A percentile compares a stretch with the other conserved stretches of the same genome.
Conservation (phyloP, 2,329 filamentous ascomycete species). For the Rhytidhysteron rufulum region DNA sequence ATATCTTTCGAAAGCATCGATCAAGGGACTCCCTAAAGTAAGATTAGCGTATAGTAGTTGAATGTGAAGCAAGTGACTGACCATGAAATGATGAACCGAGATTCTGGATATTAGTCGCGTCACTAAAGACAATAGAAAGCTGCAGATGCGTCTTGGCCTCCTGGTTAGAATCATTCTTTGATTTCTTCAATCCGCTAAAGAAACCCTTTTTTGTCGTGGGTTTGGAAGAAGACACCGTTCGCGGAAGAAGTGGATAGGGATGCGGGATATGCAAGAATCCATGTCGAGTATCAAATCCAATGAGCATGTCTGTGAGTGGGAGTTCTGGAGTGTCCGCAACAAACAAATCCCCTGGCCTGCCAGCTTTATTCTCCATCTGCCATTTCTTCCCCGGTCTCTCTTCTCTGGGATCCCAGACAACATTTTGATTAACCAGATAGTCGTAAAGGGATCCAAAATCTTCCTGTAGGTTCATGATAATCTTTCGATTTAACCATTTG, state of each 20-base stretch:
- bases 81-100: constrained; percentile 33
- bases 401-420: constrained; percentile 62
- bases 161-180: constrained; percentile 27
- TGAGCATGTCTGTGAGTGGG: constrained; percentile 63
- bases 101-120: constrained; percentile 39
- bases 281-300: constrained; percentile 61
- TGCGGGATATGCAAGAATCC: constrained; percentile 52
- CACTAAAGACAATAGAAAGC: constrained; percentile 36
- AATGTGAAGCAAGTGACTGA: constrained; percentile 10
- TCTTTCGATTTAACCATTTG: constrained; percentile 57
- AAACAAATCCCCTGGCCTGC: constrained; percentile 31
- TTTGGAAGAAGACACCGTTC: constrained; percentile 20
- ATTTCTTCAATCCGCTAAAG: constrained; percentile 32
- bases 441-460: constrained; percentile 69
- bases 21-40: constrained; percentile 33
- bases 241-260: constrained; percentile 62
- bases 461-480: constrained; percentile 56
- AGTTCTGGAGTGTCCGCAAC: constrained; percentile 47
- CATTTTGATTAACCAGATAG: constrained; percentile 64
- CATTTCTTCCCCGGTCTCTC: constrained; percentile 60
- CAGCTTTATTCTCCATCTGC: constrained; percentile 50
- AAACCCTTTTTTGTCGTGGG: constrained; percentile 29
- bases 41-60: background rate
- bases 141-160: constrained; percentile 39
- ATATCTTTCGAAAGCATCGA: constrained; percentile 39